A percentile compares a stretch with the other conserved stretches of the same genome.
These are phyloP conservation scores for Dictyostelium intermedium DNA, from an alignment of 78 protist genomes.

Conservation along the genomic window DNA sequence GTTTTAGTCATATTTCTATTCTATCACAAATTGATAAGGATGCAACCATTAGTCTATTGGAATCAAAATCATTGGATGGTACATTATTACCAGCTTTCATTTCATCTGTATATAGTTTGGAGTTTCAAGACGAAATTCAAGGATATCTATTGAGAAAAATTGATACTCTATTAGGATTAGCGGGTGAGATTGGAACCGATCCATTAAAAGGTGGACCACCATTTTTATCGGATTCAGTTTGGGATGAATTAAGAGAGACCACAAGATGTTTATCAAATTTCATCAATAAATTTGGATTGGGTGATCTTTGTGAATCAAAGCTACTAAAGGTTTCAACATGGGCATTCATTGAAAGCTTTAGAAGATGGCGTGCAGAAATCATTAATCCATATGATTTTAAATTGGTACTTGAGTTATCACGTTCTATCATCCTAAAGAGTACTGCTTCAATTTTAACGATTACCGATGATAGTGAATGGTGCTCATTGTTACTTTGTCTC, in stretches of 20 bases:
- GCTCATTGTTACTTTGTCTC: constrained; percentile 61
- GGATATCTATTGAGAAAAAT: neutral
- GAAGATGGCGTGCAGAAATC: constrained; percentile 64
- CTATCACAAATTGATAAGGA: constrained; percentile 53
- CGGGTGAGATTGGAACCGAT: neutral
- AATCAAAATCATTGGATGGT: constrained; percentile 12
- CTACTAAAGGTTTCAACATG: constrained; percentile 38
- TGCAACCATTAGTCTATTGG: constrained; percentile 15
- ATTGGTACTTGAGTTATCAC: constrained; percentile 37
- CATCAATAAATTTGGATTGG: constrained; percentile 51
- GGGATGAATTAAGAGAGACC: constrained; percentile 55
- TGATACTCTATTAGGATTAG: neutral
- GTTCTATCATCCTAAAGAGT: constrained; percentile 53
- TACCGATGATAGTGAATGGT: constrained; percentile 61
- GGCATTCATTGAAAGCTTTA: constrained; percentile 56
- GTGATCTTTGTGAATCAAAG: neutral
- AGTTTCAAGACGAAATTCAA: constrained; percentile 22
- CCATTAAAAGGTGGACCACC: constrained; percentile 53
- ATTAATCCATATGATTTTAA: constrained; percentile 75
- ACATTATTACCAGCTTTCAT: constrained; percentile 50
- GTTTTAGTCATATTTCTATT: constrained; percentile 36
- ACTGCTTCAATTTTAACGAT: constrained; percentile 50
- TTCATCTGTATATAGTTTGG: neutral
- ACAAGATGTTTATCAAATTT: constrained; percentile 34
- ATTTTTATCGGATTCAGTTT: constrained; percentile 31